These are phyloP conservation scores for Ogataea glucozyma DNA, from an alignment of 805 yeast genomes.

Conservation along the genomic window DNA sequence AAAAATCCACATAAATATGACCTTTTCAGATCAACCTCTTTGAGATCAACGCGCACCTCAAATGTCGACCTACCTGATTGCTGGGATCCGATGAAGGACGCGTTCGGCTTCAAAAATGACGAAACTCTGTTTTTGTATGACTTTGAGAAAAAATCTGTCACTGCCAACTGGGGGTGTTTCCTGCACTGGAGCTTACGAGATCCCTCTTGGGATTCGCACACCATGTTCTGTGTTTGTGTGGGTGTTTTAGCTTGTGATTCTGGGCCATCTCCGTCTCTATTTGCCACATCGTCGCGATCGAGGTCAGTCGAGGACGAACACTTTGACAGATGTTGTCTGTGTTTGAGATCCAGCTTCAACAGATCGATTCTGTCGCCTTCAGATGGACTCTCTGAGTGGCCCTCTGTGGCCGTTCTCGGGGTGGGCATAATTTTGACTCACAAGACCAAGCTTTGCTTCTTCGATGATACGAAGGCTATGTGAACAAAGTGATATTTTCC, in stretches of 20 bases:
- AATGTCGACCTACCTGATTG: constrained; percentile 65
- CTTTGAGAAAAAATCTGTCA: constrained; percentile 24
- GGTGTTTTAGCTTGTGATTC: not conserved
- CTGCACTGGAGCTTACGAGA: constrained; percentile 4
- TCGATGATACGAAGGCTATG: too few species aligned
- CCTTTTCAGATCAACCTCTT: constrained; percentile 61
- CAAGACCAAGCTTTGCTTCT: too few species aligned
- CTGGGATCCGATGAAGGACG: constrained; percentile 66
- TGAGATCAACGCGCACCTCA: constrained; percentile 67
- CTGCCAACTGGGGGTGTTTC: constrained; percentile 1
- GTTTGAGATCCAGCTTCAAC: constrained; percentile 15
- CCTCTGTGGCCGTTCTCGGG: constrained; percentile 6
- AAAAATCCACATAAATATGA: constrained; percentile 60
- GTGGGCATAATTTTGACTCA: too few species aligned
- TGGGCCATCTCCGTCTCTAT: not conserved
- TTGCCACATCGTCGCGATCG: not conserved
- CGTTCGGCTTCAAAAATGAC: constrained; percentile 59
- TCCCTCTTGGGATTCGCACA: not conserved
- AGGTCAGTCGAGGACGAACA: not conserved
- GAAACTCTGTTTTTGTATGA: constrained; percentile 23
- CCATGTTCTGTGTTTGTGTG: not conserved
- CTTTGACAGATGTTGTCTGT: constrained; percentile 1
- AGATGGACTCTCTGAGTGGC: not conserved
- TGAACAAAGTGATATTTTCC: too few species aligned
- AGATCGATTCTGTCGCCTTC: constrained; percentile 13